Evolutionary conservation across 345 rosid genomes (phyloP).

Genomic region (Clausena lansium): DNA sequence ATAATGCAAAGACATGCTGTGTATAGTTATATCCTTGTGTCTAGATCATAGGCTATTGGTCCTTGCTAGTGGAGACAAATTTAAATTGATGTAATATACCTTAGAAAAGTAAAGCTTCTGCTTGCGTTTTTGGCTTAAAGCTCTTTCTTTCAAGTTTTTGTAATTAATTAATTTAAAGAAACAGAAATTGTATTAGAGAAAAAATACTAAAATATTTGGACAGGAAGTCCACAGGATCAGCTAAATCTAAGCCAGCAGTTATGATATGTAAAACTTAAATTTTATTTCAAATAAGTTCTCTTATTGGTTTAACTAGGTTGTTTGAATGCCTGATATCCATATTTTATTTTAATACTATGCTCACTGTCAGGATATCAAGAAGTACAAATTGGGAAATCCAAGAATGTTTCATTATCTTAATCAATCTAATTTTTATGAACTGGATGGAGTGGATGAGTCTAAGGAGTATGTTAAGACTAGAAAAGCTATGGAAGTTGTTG

Average conservation of each 20-base stretch:
- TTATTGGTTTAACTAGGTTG: not conserved
- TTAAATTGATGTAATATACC: not conserved
- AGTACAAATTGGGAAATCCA: constrained; percentile 79
- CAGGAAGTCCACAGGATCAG: too few species aligned
- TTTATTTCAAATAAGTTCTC: not conserved
- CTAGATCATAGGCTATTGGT: not conserved
- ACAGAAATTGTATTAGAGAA: too few species aligned
- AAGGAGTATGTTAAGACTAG: constrained; percentile 78
- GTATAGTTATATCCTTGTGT: not conserved
- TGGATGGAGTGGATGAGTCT: constrained; percentile 81
- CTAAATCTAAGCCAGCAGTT: not conserved
- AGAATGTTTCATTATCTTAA: constrained; percentile 85
- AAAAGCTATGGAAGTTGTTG: constrained; percentile 94
- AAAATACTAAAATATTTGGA: too few species aligned
- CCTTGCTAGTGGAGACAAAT: not conserved
- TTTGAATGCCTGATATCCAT: not conserved
- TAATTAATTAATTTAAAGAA: too few species aligned
- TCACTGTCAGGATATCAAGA: constrained; percentile 62
- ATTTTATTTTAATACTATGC: constrained; percentile 9
- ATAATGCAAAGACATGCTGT: not conserved
- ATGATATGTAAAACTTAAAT: not conserved
- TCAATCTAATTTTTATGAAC: constrained; percentile 77
- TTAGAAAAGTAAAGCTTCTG: not conserved
- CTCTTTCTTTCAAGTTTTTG: too few species aligned
- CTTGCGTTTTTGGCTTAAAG: not conserved